Conservation (phyloP, 805 yeast species). For the Saccharomycopsis lassenensis region DNA sequence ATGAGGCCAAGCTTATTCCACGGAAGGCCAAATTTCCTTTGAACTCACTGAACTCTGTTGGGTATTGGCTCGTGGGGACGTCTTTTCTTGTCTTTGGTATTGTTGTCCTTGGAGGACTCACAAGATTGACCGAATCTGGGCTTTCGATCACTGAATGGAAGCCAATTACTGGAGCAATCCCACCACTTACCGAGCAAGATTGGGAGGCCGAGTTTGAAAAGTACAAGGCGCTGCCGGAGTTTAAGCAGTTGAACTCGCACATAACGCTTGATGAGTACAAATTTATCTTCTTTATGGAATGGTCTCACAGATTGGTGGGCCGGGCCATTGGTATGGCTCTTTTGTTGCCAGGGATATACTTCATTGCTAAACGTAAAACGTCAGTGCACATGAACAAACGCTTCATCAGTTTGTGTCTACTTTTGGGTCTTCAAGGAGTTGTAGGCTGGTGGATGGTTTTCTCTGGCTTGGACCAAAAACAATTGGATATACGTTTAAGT, state of each 20-base stretch:
- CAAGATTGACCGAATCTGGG: slow-evolving; percentile 93
- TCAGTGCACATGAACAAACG: slow-evolving; percentile 57
- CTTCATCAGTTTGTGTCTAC: slow-evolving; percentile 58
- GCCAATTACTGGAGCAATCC: slow-evolving; percentile 91
- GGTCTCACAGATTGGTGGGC: slow-evolving; percentile 93
- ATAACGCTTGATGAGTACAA: slow-evolving; percentile 87
- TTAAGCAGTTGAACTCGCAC: slow-evolving; percentile 77
- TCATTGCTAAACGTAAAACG: slow-evolving; percentile 54
- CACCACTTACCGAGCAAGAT: slow-evolving; percentile 69
- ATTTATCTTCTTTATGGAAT: slow-evolving; percentile 92
- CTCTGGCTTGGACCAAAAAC: slow-evolving; percentile 80
- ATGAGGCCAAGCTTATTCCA: too few relatives aligned
- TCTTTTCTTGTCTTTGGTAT: slow-evolving; percentile 88
- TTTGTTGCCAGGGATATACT: slow-evolving; percentile 76
- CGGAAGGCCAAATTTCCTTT: slow-evolving; percentile 16
- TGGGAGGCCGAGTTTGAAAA: slow-evolving; percentile 82
- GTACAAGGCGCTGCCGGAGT: slow-evolving; percentile 84
- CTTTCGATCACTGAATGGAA: slow-evolving; percentile 96
- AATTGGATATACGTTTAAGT: slow-evolving; percentile 65
- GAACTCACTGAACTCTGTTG: slow-evolving; percentile 50
- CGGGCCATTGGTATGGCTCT: slow-evolving; percentile 79
- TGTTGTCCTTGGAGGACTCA: slow-evolving; percentile 92
- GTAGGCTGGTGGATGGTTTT: slow-evolving; percentile 99
- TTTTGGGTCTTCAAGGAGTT: slow-evolving; percentile 88
- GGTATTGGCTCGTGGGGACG: slow-evolving; percentile 81